These are phyloP conservation scores for Solanum rostratum DNA, from an alignment of 257 asterid genomes.

Conservation along the genomic window DNA sequence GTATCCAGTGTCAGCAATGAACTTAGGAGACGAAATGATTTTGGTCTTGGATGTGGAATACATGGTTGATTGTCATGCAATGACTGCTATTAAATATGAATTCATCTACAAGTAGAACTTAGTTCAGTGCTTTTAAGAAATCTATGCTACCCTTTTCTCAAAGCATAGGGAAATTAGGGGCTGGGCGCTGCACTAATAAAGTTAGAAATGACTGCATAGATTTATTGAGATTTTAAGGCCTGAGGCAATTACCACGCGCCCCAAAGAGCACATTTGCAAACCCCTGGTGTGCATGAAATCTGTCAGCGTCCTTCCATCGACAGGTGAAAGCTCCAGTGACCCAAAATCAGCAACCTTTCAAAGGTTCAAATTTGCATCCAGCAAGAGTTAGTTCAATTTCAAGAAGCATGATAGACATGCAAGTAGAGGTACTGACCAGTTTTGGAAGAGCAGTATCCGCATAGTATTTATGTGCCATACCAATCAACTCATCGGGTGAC, in stretches of 20 bases:
- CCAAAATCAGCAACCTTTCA: conserved; percentile 89
- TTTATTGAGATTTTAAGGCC: not conserved
- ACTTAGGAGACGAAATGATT: not conserved
- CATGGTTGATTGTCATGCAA: not conserved
- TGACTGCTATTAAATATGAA: not conserved
- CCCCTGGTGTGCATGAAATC: conserved; percentile 99
- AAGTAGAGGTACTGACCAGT: conserved; percentile 46
- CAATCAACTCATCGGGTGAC: conserved; percentile 76
- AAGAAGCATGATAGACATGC: not conserved
- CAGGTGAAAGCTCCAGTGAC: conserved; percentile 98
- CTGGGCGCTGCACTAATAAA: not conserved
- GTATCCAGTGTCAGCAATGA: not conserved
- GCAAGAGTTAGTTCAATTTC: conserved; percentile 5
- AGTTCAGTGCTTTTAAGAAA: not conserved
- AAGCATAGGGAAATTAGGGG: not conserved
- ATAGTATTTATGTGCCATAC: conserved; percentile 70
- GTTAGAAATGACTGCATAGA: not conserved
- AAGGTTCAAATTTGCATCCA: not conserved
- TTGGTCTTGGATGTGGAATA: not conserved
- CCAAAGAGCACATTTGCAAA: conserved; percentile 80
- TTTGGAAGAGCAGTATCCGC: conserved; percentile 90
- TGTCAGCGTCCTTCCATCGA: conserved; percentile 92
- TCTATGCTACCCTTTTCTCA: not conserved
- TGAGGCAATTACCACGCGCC: conserved; percentile 62
- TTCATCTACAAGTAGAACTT: not conserved